A percentile compares a stretch with the other conserved stretches of the same genome.
Evolutionary conservation across 441 rosid species (phyloP).

Genomic region (Bocquillonia castaneifolia): DNA sequence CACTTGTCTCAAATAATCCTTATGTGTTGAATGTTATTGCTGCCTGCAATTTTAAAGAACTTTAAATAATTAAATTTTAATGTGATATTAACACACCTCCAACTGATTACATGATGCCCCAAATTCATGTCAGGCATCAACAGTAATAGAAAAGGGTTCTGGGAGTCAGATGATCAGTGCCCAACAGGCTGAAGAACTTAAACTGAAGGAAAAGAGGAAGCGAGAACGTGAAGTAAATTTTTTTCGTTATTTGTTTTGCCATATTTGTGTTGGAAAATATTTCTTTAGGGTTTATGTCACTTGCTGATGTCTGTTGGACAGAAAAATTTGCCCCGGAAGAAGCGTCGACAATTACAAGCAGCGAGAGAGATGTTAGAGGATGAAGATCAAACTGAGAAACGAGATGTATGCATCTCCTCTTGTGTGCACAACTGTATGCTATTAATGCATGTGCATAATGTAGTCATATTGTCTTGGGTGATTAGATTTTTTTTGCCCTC

Average conservation of each 20-base stretch:
- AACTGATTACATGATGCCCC: background rate
- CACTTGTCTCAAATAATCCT: background rate
- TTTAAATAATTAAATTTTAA: background rate
- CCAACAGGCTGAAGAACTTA: conserved; percentile 78
- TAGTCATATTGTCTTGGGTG: background rate
- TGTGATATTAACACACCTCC: background rate
- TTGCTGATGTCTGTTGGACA: conserved; percentile 35
- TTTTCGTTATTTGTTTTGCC: conserved; percentile 12
- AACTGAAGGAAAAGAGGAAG: conserved; percentile 89
- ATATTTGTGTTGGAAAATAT: conserved; percentile 11
- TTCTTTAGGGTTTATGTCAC: background rate
- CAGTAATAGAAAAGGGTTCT: conserved; percentile 44
- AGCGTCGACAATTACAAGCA: conserved; percentile 89
- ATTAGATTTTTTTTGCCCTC: background rate
- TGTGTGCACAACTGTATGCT: background rate
- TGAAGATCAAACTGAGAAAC: conserved; percentile 37
- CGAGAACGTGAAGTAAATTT: conserved; percentile 70
- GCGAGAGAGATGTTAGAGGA: conserved; percentile 96
- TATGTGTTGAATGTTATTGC: background rate
- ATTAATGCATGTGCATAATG: background rate
- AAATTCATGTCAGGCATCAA: conserved; percentile 42
- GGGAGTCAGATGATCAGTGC: conserved; percentile 68
- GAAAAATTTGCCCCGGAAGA: conserved; percentile 88
- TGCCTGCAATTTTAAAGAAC: background rate
- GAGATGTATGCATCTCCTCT: conserved; percentile 28